Base-by-base conservation (phyloP, 164 flowering plant genomes). In the Santalum album region DNA sequence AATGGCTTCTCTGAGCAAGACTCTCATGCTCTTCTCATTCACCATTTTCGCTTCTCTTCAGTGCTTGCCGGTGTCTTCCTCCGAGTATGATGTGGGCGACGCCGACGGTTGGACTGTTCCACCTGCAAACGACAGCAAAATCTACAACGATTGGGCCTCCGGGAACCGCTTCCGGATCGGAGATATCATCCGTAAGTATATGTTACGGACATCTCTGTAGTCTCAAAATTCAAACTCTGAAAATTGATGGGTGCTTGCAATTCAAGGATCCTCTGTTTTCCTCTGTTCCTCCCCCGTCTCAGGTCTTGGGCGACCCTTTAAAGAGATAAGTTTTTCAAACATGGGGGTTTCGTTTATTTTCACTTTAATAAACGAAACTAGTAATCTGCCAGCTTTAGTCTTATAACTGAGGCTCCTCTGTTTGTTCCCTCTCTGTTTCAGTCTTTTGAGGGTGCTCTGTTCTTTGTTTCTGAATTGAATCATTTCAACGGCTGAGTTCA, bases 141-240 rank as follows among this genome's bases (percentile, higher is more conserved):
- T 69, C 54, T 83, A 80, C 78, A 78, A 78, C 34, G 59, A 66
- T 21, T 78, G 89, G 86, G 84, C 89, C 18, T 76, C 89, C 0
- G 57, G 69, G 29, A 72, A 80, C 45, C 42, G 89, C 49, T 83
- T 83, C 65, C 67, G 52, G 36, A 65, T 72, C 4, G 85, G 77
- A 4, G 82, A 80, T 57, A 12, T 72, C 39, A 24, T 83, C 51
- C 66, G 86, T 80, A 70, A 72, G 84, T 69, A 49, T 14, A 2
- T 14, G 3, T 14, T 3, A n/a, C 3, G 18, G 16, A 46, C 3
- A 46, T 14, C 12, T 9, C n/a, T n/a, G n/a, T n/a, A n/a, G n/a
- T n/a, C n/a, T n/a, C n/a, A n/a, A n/a, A n/a, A n/a, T n/a, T n/a
- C n/a, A n/a, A n/a, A n/a, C n/a, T n/a, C n/a, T n/a, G n/a, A n/a